A percentile compares a stretch with the other conserved stretches of the same genome.
These are phyloP conservation scores for Fusarium miscanthi DNA, from an alignment of 2,329 filamentous ascomycete species.

Conservation along the genomic window DNA sequence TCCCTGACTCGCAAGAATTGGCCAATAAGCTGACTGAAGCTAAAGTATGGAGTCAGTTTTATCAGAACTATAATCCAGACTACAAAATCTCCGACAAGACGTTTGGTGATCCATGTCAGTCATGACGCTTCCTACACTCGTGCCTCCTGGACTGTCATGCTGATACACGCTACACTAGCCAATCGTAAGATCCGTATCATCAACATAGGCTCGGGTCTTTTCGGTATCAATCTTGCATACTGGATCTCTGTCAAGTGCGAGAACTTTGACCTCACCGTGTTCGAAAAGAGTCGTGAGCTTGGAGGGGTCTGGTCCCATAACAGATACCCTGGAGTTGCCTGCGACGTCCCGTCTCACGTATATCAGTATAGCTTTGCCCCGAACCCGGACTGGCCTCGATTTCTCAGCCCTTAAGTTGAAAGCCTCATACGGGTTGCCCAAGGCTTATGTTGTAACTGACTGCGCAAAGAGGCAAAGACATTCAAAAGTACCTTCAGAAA, in stretches of 20 bases:
- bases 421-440: accelerated
- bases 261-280: not conserved
- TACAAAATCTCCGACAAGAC: not conserved
- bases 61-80: not conserved
- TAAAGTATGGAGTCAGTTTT: not conserved
- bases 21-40: not conserved
- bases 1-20: not conserved
- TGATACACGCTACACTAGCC: accelerated
- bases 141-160: too few relatives aligned
- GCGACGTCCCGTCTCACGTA: not conserved
- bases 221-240: not conserved
- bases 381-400: not conserved
- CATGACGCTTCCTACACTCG: too few relatives aligned
- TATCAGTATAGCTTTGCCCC: not conserved
- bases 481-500: not conserved
- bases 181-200: not conserved
- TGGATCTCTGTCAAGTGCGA: not conserved
- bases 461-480: not conserved
- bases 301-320: not conserved
- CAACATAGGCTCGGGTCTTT: not conserved
- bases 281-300: not conserved
- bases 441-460: not conserved
- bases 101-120: not conserved
- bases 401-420: not conserved
- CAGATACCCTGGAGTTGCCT: not conserved